phyloP scores from a whole-genome alignment of 805 yeast species.

The Spathaspora gorwiae region DNA sequence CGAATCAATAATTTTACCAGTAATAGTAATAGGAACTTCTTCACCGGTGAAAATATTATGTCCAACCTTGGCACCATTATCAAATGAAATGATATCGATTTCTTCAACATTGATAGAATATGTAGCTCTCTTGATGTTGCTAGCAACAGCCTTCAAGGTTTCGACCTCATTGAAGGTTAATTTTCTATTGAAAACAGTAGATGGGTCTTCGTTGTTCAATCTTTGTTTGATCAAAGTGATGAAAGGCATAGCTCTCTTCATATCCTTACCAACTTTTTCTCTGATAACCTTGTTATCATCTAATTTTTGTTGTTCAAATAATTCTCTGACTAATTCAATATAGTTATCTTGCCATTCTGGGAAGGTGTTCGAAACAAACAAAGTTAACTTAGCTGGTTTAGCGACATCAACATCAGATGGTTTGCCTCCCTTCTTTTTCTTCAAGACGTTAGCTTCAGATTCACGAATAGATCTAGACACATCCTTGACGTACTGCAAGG shows the following conservation, averaged over 20 bases:
- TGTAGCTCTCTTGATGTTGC: conserved; percentile 60
- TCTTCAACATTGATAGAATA: conserved; percentile 50
- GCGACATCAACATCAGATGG: conserved; percentile 68
- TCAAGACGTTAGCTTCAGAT: conserved; percentile 79
- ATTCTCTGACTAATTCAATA: conserved; percentile 66
- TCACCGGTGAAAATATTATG: conserved; percentile 64
- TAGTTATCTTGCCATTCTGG: conserved; percentile 64
- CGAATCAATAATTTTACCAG: conserved; percentile 67
- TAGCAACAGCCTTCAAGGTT: conserved; percentile 52
- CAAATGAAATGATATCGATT: conserved; percentile 57
- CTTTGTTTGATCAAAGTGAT: conserved; percentile 82
- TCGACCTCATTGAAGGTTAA: conserved; percentile 76
- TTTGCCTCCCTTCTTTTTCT: conserved; percentile 78
- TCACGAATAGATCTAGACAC: conserved; percentile 85
- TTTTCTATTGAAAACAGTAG: conserved; percentile 83
- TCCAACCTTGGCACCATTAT: conserved; percentile 61
- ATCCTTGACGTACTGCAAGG: conserved; percentile 75
- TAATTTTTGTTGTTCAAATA: conserved; percentile 60
- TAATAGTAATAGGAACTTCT: conserved; percentile 58
- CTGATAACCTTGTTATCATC: conserved; percentile 62
- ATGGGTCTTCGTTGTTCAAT: conserved; percentile 64
- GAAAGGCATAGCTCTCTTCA: conserved; percentile 98
- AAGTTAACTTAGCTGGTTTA: conserved; percentile 67
- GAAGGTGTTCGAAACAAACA: conserved; percentile 75
- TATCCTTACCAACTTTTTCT: conserved; percentile 74